Conservation (phyloP, 1,139 yeast genomes). For the Tardiomyces blankii region DNA sequence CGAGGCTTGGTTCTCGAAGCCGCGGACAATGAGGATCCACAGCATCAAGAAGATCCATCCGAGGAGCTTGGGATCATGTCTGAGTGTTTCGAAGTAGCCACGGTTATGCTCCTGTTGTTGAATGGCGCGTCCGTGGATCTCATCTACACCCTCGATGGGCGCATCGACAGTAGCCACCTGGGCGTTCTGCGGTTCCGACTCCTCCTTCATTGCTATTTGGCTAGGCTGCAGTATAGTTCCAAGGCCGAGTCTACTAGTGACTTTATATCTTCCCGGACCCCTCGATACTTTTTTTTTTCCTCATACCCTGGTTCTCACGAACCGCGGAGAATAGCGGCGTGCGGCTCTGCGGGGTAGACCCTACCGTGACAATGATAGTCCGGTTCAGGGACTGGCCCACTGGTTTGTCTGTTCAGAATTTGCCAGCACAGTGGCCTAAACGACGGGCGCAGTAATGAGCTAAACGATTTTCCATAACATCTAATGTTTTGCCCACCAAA, state of each 20-base stretch:
- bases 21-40: constrained; percentile 6
- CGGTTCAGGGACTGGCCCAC: no score
- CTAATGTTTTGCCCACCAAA: no score
- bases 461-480: no score
- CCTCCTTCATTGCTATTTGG: not conserved
- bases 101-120: constrained; percentile 6
- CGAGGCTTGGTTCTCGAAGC: constrained; percentile 19
- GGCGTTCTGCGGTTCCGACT: not conserved
- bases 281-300: not conserved
- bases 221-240: not conserved
- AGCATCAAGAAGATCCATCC: constrained; percentile 6
- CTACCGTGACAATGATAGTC: no score
- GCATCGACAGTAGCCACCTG: not conserved
- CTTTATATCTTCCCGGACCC: not conserved
- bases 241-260: not conserved
- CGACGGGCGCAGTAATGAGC: no score
- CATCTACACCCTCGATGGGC: constrained; percentile 1
- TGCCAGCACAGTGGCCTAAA: no score
- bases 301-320: not conserved
- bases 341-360: not conserved
- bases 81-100: constrained; percentile 3
- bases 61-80: constrained; percentile 4
- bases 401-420: no score
- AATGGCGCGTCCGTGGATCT: constrained; percentile 6
- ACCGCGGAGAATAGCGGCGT: not conserved